Evolutionary conservation across 371 early-diverging fungal genomes (phyloP), one percentile per base, ranked within the genome.

Genomic region (Gilbertella persicaria): DNA sequence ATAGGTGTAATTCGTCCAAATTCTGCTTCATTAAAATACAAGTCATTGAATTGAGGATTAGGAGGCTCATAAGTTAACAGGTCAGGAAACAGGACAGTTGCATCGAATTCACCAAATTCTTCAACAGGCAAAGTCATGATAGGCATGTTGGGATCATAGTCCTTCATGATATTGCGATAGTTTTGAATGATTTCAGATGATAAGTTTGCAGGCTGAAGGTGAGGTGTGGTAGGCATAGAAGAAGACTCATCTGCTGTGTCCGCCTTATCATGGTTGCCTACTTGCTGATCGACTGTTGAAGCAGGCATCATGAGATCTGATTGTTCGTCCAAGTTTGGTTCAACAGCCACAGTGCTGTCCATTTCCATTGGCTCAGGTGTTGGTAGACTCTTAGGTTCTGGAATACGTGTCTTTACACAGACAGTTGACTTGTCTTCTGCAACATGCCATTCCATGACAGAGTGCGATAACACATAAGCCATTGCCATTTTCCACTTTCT

Each of bases 401-500:
- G 43, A 17, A 48, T 43, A 19, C 28, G 25, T 65, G 82, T 80
- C 54, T 78, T 70, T 14, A 90, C 71, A 58, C 91, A 91, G 2
- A 90, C 55, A 7, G 67, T 51, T 0, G 75, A 61, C 64, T 92
- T 94, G 66, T 94, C 89, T 4, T 72, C 64, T 5, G 87, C 73
- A 14, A 67, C 46, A 70, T 94, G 94, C 84, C 91, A 96, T 49
- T 90, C 94, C 83, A 89, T 73, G 5, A 94, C 84, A 75, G 89
- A 89, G 26, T 70, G 69, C 0, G 90, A 80, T 0, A 92, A 38
- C 48, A 73, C 69, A 53, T 78, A 87, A 0, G 93, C 90, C 37
- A 80, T 79, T 0, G 90, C 92, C 29, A 89, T 76, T 56, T 92
- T 94, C 90, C 91, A 88, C 55, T 85, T 88, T 29, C 91, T 79